Evolutionary conservation across 208 protist genomes (phyloP), one percentile per base, ranked within the genome.

Genomic region (Naegleria lovaniensis): DNA sequence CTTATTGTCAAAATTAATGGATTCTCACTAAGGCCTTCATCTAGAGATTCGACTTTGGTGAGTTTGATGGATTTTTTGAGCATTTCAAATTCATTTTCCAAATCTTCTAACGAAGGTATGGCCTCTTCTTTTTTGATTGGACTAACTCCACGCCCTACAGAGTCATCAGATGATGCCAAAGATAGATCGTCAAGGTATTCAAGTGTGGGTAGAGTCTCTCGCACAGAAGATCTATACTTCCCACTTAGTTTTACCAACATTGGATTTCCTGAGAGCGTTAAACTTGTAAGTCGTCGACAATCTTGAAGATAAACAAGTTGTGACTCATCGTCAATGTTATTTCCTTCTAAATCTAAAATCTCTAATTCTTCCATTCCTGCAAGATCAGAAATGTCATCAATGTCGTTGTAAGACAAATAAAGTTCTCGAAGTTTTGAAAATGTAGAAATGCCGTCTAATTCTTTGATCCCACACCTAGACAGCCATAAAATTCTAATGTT

Each of bases 301-400:
- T 41, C 83, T 51, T 7, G 6, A 22, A 87, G 33, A 38, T 87
- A 87, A 40, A 40, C 11, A 9, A 87, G 11, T 39, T 87, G 83
- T 51, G 15, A 22, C 39, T 40, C 15, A 51, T 51, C 41, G 13
- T 40, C 83, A 40, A 87, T 87, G 29, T 22, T 40, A 87, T 87
- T 87, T 87, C 83, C 83, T 15, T 87, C 83, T 29, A 87, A 38
- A 51, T 87, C 83, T 39, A 87, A 51, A 36, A 87, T 48, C 43
- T 87, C 29, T 48, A 87, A 87, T 51, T 87, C 22, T 87, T 41
- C 41, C 22, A 87, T 29, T 29, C 41, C 40, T 48, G 40, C 9
- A 29, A 87, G 22, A 51, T 22, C 15, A n/a, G 29, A 40, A 25
- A 87, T 52, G 40, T 87, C 83, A 36, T 51, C 41, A 33, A 87